Evolutionary conservation across 2,329 filamentous ascomycete genomes (phyloP), one percentile per base, ranked within the genome.

Genomic region (Cadophora sp.): DNA sequence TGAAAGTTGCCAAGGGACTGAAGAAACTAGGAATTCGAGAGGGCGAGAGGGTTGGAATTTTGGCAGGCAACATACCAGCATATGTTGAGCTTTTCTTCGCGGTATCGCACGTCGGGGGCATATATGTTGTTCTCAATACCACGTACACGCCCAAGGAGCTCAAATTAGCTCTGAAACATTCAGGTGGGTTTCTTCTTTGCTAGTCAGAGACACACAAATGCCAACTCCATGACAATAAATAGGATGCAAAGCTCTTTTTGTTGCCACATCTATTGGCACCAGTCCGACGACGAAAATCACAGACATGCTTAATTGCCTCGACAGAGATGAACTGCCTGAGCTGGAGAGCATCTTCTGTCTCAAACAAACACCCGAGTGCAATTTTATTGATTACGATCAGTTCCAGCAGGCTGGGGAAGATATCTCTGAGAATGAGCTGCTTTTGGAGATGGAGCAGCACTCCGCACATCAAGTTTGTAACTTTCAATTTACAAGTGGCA

Each of bases 81-180:
- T 74, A 83, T 68, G 79, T 74, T 50, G 69, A 68, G 7, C 67
- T 74, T 2, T 73, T 74, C 61, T 74, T 74, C 63, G 73, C 71
- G 6, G 65, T 64, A 4, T 64, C 62, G 19, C 67, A 73, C 56
- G 84, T 91, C 22, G 89, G 90, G 11, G 89, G 86, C 58, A 88
- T 91, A 56, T 82, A 94, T 63, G 91, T 94, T 31, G 92, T 94
- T 55, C 81, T 94, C 72, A 94, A 94, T 81, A 94, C 93, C 80
- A 94, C 91, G 0, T 94, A 94, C 77, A 94, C 92, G 1, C 84
- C 89, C 1, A 87, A 85, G 1, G 92, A 94, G 79, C 88, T 91
- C 59, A 85, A 89, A 77, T 91, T 91, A 78, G 92, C 90, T 11
- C 79, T 94, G 31, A 85, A 86, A 65, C 92, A 93, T 75, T 89